Percentiles rank a stretch among this genome's conserved stretches.
Evolutionary conservation across 495 filamentous ascomycete genomes (phyloP).

Genomic region (Penicillium goetzii): DNA sequence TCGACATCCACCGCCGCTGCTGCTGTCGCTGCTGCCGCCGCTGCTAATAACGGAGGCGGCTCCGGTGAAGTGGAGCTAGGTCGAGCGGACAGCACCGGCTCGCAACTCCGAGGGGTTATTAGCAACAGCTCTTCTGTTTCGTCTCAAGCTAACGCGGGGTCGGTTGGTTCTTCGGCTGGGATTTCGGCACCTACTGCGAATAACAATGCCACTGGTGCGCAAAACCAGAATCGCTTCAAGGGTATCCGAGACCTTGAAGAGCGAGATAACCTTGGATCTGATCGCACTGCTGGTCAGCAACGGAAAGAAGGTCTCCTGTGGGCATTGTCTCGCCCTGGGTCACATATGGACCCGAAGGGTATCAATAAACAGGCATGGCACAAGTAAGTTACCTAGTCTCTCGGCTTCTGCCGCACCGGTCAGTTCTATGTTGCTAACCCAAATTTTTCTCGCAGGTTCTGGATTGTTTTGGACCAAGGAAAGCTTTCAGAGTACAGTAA

Average conservation of each 20-base stretch:
- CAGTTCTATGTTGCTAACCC: slow-evolving; percentile 12
- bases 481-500: slow-evolving; percentile 98
- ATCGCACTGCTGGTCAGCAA: slow-evolving; percentile 54
- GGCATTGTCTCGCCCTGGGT: slow-evolving; percentile 90
- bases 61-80: slow-evolving; percentile 67
- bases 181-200: slow-evolving; percentile 37
- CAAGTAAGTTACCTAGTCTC: slow-evolving; percentile 68
- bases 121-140: slow-evolving; percentile 54
- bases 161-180: slow-evolving; percentile 35
- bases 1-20: slow-evolving; percentile 24
- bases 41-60: slow-evolving; percentile 41
- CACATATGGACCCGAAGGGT: slow-evolving; percentile 91
- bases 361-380: slow-evolving; percentile 98
- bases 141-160: slow-evolving; percentile 47
- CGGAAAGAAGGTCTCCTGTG: slow-evolving; percentile 93
- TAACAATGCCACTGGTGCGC: slow-evolving; percentile 43
- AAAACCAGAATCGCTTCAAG: slow-evolving; percentile 71
- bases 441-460: slow-evolving; percentile 65
- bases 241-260: slow-evolving; percentile 91
- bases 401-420: slow-evolving; percentile 15
- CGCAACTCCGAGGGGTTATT: slow-evolving; percentile 57
- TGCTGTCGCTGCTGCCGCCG: not conserved
- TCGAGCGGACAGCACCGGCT: slow-evolving; percentile 72
- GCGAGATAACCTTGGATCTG: slow-evolving; percentile 58
- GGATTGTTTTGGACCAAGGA: slow-evolving; percentile 96